These are phyloP conservation scores for Blastomyces silverae DNA, from an alignment of 2,329 filamentous ascomycete genomes.

Conservation along the genomic window DNA sequence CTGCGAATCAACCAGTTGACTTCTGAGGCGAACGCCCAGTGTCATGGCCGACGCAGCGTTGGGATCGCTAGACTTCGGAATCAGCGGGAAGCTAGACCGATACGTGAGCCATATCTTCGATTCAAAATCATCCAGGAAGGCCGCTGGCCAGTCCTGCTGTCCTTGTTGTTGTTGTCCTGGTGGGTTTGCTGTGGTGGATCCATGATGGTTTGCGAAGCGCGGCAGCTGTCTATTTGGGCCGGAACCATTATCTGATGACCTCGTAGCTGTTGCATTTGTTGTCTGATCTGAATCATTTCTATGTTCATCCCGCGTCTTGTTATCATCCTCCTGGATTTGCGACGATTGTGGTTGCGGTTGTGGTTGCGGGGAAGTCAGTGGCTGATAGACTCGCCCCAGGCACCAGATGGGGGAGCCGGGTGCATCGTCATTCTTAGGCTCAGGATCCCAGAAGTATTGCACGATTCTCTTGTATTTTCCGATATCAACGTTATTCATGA, in stretches of 20 bases:
- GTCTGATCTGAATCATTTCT: not conserved
- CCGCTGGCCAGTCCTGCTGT: slow-evolving; percentile 64
- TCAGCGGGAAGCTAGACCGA: slow-evolving; percentile 74
- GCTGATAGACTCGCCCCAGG: slow-evolving; percentile 56
- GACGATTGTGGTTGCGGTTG: not conserved
- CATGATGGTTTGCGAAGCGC: not conserved
- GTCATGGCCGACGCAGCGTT: slow-evolving; percentile 66
- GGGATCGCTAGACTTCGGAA: slow-evolving; percentile 69
- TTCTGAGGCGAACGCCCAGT: slow-evolving; percentile 75
- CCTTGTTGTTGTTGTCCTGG: not conserved
- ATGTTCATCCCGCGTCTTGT: not conserved
- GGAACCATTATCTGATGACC: not conserved
- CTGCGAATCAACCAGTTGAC: slow-evolving; percentile 65
- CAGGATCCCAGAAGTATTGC: slow-evolving; percentile 86
- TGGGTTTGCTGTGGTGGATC: not conserved
- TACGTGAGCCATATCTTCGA: slow-evolving; percentile 96
- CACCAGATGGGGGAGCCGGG: slow-evolving; percentile 75
- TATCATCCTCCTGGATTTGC: not conserved
- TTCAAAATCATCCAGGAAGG: slow-evolving; percentile 88
- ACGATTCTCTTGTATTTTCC: slow-evolving; percentile 75
- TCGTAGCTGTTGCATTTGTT: too few relatives aligned
- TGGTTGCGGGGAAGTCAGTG: slow-evolving; percentile 19
- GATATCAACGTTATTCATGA: slow-evolving; percentile 64
- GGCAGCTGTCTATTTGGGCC: not conserved
- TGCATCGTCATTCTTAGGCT: slow-evolving; percentile 69